phyloP scores from a whole-genome alignment of 768 basidiomycete genomes.

The Candolleomyces eurysporus region DNA sequence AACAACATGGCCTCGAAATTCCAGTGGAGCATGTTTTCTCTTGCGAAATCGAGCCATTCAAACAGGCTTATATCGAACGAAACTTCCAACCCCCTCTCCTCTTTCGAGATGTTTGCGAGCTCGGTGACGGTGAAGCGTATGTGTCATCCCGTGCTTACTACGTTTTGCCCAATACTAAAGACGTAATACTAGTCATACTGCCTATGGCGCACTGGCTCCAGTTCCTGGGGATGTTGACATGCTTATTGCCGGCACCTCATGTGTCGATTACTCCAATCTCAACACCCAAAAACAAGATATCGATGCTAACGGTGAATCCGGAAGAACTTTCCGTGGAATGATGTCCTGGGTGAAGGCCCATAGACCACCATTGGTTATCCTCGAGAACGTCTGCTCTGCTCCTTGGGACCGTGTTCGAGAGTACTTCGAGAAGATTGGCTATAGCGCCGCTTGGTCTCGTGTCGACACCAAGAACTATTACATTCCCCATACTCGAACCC shows the following conservation, averaged over 20 bases:
- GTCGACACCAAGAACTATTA: slow-evolving; percentile 90
- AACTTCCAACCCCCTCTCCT: slow-evolving; percentile 92
- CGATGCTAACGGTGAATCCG: slow-evolving; percentile 88
- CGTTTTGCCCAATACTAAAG: background rate
- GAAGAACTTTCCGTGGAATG: slow-evolving; percentile 93
- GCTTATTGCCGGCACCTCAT: slow-evolving; percentile 91
- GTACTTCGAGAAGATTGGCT: slow-evolving; percentile 73
- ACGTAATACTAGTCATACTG: slow-evolving; percentile 65
- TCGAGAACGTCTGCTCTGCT: slow-evolving; percentile 92
- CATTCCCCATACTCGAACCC: slow-evolving; percentile 91
- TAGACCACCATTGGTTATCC: slow-evolving; percentile 85
- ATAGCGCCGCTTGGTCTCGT: slow-evolving; percentile 66
- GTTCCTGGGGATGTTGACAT: slow-evolving; percentile 92
- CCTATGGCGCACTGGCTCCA: slow-evolving; percentile 80
- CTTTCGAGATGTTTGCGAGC: slow-evolving; percentile 92
- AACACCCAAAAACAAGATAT: slow-evolving; percentile 92
- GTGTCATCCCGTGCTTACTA: slow-evolving; percentile 23
- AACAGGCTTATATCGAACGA: slow-evolving; percentile 95
- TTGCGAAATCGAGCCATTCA: slow-evolving; percentile 96
- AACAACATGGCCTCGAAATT: slow-evolving; percentile 61
- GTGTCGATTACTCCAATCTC: slow-evolving; percentile 95
- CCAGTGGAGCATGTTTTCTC: slow-evolving; percentile 92
- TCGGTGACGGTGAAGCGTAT: slow-evolving; percentile 76
- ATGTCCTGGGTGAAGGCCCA: slow-evolving; percentile 87
- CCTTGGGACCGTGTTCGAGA: slow-evolving; percentile 80